Base-by-base conservation (phyloP, 345 rosid species). In the Citrus trifoliata region DNA sequence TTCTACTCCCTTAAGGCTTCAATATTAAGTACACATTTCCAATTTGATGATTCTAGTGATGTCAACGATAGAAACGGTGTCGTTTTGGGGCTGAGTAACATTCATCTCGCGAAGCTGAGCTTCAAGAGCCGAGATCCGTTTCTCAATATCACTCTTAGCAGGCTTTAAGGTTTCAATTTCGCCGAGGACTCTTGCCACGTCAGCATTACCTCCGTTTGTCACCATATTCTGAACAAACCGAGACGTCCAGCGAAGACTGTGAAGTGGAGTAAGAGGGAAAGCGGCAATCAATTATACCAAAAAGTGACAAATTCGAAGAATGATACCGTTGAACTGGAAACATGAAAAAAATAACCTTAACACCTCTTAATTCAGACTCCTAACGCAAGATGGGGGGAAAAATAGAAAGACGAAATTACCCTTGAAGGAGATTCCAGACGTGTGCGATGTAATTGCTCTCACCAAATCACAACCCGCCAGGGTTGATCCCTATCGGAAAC, bases 111-210 rank as follows among this genome's bases (percentile, higher is more conserved):
- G 80, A 76, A 95, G 96, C 85, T 83, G 90, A 53, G 92, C 87
- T 80, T 92, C 97, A 65, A 93, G 98, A 32, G 76, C 62, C 3
- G 86, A 85, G 68, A 93, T 92, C 84, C 82, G 89, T 10, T 67
- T 66, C n/a, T 95, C 99, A 10, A 95, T 88, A 10, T 85, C 88
- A 33, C 67, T 66, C 80, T 87, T 92, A 8, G 66, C 56, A n/a
- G 85, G 76, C 86, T 89, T 91, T 27, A 95, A 73, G 10, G 86
- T 66, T 76, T 87, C 81, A 74, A 92, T 42, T 59, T 89, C 92
- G 28, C 84, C 74, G 71, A 75, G 30, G 78, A 88, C 86, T 64
- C 51, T 78, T 19, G 81, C 25, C 13, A 72, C 80, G 30, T 74
- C 83, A 5, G 71, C 32, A 14, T 7, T 22, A 46, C 70, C 84